Evolutionary conservation across 2,329 filamentous ascomycete species (phyloP).

Genomic region (Ophiostoma pallidulum): DNA sequence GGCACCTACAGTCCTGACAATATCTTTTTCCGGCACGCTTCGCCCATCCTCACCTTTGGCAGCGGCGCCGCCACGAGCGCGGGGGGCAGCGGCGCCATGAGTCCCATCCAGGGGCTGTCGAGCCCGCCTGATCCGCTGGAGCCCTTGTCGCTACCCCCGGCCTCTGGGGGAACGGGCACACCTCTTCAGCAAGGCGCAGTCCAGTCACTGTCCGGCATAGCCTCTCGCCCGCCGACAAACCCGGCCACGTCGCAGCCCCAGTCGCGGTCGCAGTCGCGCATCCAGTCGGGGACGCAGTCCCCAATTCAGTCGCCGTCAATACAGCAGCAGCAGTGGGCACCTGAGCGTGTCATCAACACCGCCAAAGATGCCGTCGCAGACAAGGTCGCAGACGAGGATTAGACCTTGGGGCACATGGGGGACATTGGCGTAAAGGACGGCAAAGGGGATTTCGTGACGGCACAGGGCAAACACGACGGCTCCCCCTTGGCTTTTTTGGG

Average conservation of each 20-base stretch:
- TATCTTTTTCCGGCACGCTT: constrained; percentile 51
- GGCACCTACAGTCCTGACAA: constrained; percentile 15
- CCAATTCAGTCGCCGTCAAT: constrained; percentile 1
- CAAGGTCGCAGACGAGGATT: constrained; percentile 45
- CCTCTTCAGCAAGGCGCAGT: not conserved
- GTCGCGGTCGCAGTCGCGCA: constrained; percentile 10
- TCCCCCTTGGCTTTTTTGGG: too few species aligned
- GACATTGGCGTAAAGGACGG: too few species aligned
- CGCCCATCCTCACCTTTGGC: constrained; percentile 68
- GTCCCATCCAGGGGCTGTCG: constrained; percentile 41
- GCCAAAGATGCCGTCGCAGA: constrained; percentile 42
- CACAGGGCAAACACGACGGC: too few species aligned
- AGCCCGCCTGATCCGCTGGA: constrained; percentile 36
- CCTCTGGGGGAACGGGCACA: constrained; percentile 6
- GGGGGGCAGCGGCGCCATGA: constrained; percentile 31
- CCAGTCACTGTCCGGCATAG: not conserved
- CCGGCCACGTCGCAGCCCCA: constrained; percentile 3
- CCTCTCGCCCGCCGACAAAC: not conserved
- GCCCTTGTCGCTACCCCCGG: constrained; percentile 14
- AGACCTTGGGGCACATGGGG: too few species aligned
- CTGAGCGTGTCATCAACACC: constrained; percentile 41
- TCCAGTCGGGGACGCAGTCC: constrained; percentile 9
- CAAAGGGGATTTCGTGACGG: too few species aligned
- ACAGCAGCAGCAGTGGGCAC: constrained; percentile 24
- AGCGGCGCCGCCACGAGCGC: constrained; percentile 48